These are phyloP conservation scores for Smittium culicis DNA, from an alignment of 371 early-diverging fungal species.

Conservation along the genomic window DNA sequence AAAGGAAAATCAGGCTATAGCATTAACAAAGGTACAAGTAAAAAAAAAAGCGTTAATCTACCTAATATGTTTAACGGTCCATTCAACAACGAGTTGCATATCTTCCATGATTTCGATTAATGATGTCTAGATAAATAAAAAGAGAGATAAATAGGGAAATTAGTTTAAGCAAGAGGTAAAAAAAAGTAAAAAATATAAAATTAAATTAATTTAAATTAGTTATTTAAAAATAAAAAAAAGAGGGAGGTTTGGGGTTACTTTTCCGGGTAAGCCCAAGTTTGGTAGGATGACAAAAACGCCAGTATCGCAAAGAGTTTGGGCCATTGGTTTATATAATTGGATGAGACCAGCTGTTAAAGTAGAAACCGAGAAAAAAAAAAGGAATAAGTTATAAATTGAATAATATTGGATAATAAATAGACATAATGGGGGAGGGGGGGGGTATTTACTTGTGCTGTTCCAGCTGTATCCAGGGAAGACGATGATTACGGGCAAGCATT, in stretches of 20 bases:
- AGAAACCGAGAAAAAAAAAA: background rate
- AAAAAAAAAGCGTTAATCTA: background rate
- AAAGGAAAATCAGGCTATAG: background rate
- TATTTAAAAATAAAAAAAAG: slow-evolving; percentile 1
- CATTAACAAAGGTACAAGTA: background rate
- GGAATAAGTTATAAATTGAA: background rate
- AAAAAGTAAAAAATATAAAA: background rate
- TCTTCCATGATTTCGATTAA: slow-evolving; percentile 24
- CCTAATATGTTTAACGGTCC: slow-evolving; percentile 26
- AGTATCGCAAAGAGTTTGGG: slow-evolving; percentile 31
- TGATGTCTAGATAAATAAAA: slow-evolving; percentile 12
- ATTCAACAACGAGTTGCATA: slow-evolving; percentile 30
- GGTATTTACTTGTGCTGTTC: slow-evolving; percentile 22
- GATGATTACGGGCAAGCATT: slow-evolving; percentile 18
- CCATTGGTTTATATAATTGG: slow-evolving; percentile 34
- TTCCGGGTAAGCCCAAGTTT: slow-evolving; percentile 22
- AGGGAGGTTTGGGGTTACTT: slow-evolving; percentile 3
- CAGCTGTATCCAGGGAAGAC: slow-evolving; percentile 31
- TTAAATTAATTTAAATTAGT: too few species aligned
- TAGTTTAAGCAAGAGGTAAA: background rate
- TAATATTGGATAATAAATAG: background rate
- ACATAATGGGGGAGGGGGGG: background rate
- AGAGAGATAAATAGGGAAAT: slow-evolving; percentile 5
- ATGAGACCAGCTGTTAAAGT: slow-evolving; percentile 13
- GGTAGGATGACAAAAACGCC: slow-evolving; percentile 32